Base-by-base conservation (phyloP, 306 rosid genomes). In the Prunus mira region DNA sequence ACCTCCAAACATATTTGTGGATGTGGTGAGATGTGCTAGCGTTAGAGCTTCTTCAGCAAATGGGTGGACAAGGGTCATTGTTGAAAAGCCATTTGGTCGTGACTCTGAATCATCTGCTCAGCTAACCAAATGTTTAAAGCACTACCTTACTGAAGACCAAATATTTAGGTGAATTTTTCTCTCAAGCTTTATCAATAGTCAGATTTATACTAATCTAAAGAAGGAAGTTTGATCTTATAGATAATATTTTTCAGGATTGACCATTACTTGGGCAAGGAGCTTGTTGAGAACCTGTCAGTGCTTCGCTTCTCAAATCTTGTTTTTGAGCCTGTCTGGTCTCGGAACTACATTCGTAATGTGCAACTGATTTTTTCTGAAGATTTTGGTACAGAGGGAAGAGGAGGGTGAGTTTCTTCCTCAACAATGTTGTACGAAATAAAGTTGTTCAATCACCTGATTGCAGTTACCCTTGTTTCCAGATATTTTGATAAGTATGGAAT, bases 251-350 rank as follows among this genome's bases (percentile, higher is more conserved):
- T 63, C 78, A 94, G 98, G 91, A 95, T 95, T 80, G 97, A 95
- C 81, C 99, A 95, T 87, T 92, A 92, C 91, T 89, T 95, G 91
- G 99, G 98, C 19, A 92, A 95, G 89, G 99, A 95, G 88, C 97
- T 95, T 0, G 97, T 95, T 62, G 99, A 95, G 88, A 95, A 95
- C 82, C 96, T 92, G 52, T 95, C 97, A 0, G 97, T 92, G 80
- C 99, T 95, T 88, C 97, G 97, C 74, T 95, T 95, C 89, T 92
- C 99, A 68, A 95, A 95, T 82, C 97, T 95, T 79, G 84, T 92
- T 82, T 95, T 95, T 55, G 96, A 92, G 87, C 99, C 97, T 86
- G 86, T 92, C 20, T 92, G 99, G 99, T 92, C 92, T 30, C 85
- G 97, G 72, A 79, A 82, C 78, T 92, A 89, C 84, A 95, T 95